phyloP scores from a whole-genome alignment of 2,329 filamentous ascomycete species.

The Fusarium nygamai region DNA sequence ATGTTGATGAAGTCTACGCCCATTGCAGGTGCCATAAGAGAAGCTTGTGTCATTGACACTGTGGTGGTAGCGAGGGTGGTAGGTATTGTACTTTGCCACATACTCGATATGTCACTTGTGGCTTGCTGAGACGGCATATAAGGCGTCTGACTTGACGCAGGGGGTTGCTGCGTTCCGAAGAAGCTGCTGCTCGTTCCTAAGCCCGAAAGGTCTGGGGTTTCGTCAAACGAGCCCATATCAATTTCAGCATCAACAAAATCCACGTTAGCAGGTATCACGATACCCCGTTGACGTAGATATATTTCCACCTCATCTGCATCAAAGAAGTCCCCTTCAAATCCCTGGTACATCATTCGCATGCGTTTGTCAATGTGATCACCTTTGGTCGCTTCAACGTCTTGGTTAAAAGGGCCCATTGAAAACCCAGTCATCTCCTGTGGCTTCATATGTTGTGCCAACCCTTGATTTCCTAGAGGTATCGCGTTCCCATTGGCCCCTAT shows the following conservation, averaged over 20 bases:
- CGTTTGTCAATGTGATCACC: constrained; percentile 57
- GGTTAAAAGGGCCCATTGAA: constrained; percentile 60
- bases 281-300: constrained; percentile 72
- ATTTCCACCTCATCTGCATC: constrained; percentile 80
- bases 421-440: constrained; percentile 41
- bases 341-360: constrained; percentile 65
- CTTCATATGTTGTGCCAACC: constrained; percentile 41
- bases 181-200: constrained; percentile 6
- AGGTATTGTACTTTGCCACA: constrained; percentile 29
- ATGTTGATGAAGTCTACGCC: constrained; percentile 14
- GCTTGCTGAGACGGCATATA: constrained; percentile 8
- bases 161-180: constrained; percentile 14
- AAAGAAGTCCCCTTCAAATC: constrained; percentile 79
- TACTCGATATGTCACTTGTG: not conserved
- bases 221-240: constrained; percentile 53
- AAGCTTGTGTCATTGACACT: constrained; percentile 4
- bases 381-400: constrained; percentile 50
- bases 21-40: constrained; percentile 10
- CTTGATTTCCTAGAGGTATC: constrained; percentile 51
- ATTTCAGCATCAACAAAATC: constrained; percentile 71
- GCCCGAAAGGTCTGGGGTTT: constrained; percentile 8
- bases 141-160: constrained; percentile 1
- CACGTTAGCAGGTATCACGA: constrained; percentile 68
- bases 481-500: not conserved
- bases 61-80: constrained; percentile 13